These are phyloP conservation scores for Aspergillus pseudoglaucus DNA, from an alignment of 2,329 filamentous ascomycete species.

Conservation along the genomic window DNA sequence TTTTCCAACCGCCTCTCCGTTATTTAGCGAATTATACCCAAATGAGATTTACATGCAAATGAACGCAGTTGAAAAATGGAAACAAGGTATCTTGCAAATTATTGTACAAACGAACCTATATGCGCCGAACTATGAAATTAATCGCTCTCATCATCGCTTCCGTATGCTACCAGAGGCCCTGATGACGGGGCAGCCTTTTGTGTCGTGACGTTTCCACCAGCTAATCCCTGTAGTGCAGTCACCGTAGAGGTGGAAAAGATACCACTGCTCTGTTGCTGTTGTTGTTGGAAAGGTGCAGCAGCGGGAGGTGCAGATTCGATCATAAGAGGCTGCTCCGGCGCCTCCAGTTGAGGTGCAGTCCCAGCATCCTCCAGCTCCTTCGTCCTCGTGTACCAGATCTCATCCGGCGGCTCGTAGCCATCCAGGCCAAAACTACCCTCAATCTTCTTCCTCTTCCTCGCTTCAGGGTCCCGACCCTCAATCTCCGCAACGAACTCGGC, in stretches of 20 bases:
- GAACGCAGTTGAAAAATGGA: slow-evolving; percentile 4
- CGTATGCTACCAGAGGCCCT: slow-evolving; percentile 80
- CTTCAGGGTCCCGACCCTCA: slow-evolving; percentile 81
- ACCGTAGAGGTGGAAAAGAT: slow-evolving; percentile 80
- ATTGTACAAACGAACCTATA: slow-evolving; percentile 25
- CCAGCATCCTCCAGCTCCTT: slow-evolving; percentile 61
- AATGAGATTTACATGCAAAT: slow-evolving; percentile 6
- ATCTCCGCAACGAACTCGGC: slow-evolving; percentile 89
- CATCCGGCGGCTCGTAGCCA: slow-evolving; percentile 89
- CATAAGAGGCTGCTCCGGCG: slow-evolving; percentile 38
- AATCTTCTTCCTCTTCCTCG: slow-evolving; percentile 79
- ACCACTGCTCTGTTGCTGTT: slow-evolving; percentile 45
- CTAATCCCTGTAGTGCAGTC: slow-evolving; percentile 62
- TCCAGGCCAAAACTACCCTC: slow-evolving; percentile 83
- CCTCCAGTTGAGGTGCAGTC: slow-evolving; percentile 48
- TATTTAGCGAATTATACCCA: slow-evolving; percentile 18
- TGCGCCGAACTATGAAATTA: slow-evolving; percentile 17
- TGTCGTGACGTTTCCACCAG: slow-evolving; percentile 35
- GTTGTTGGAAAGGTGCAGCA: slow-evolving; percentile 26
- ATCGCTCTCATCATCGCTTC: slow-evolving; percentile 77
- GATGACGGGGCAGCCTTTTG: slow-evolving; percentile 40
- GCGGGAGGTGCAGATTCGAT: slow-evolving; percentile 41
- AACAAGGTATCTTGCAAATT: slow-evolving; percentile 25
- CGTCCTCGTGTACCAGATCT: slow-evolving; percentile 83
- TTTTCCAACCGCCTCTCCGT: slow-evolving; percentile 7